These are phyloP conservation scores for Pestalotiopsis sp. DNA, from an alignment of 2,329 filamentous ascomycete genomes.

Conservation along the genomic window DNA sequence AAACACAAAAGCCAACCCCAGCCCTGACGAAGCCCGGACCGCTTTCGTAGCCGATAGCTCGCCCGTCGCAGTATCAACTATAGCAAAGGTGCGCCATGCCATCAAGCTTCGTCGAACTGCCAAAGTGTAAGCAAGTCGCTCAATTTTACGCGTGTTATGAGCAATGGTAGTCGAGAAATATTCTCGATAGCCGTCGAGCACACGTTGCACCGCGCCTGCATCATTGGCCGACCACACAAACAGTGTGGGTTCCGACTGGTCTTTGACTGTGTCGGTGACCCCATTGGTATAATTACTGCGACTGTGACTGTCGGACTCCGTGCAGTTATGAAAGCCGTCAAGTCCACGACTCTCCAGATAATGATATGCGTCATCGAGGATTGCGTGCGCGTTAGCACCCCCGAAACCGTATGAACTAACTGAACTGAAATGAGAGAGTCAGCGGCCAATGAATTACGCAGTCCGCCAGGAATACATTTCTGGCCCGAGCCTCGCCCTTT, in stretches of 20 bases:
- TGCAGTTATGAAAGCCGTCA: neutral
- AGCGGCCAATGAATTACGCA: no score
- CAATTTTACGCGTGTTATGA: conserved; percentile 17
- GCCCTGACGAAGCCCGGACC: neutral
- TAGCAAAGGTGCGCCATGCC: conserved; percentile 28
- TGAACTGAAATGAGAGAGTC: conserved; percentile 10
- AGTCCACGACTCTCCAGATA: conserved; percentile 15
- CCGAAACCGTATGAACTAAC: conserved; percentile 28
- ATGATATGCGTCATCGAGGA: conserved; percentile 21
- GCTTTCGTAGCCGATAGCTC: neutral
- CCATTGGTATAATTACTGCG: neutral
- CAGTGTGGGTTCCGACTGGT: conserved; percentile 12
- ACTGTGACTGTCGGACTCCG: neutral
- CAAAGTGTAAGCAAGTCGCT: conserved; percentile 30
- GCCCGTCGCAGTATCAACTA: conserved; percentile 14
- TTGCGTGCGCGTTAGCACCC: conserved; percentile 23
- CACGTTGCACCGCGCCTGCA: conserved; percentile 29
- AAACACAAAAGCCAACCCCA: conserved; percentile 29
- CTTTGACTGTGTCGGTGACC: neutral
- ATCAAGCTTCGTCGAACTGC: conserved; percentile 27
- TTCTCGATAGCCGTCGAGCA: conserved; percentile 22
- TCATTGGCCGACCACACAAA: conserved; percentile 32
- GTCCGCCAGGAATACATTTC: neutral
- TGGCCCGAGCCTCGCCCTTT: neutral
- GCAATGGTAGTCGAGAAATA: conserved; percentile 23